Conservation (phyloP, 805 yeast species). For the Candida koratica region DNA sequence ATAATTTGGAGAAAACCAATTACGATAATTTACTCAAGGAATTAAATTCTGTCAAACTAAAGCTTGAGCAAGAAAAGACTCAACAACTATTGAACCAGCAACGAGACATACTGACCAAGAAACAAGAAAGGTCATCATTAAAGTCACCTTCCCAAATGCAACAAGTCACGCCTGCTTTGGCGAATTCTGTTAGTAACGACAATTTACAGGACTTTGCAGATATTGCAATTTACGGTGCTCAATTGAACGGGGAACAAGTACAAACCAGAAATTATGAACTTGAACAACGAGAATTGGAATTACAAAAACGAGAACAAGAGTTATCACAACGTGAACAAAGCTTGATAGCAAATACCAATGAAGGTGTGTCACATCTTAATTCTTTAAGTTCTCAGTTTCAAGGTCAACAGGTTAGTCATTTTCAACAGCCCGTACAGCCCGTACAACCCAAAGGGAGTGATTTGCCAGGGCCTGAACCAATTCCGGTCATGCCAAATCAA, state of each 20-base stretch:
- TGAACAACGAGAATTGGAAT: slow-evolving; percentile 23
- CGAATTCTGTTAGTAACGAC: slow-evolving; percentile 15
- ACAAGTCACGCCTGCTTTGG: not conserved
- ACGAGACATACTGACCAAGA: slow-evolving; percentile 2
- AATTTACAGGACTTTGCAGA: slow-evolving; percentile 35
- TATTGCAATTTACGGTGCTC: slow-evolving; percentile 36
- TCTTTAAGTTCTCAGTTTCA: slow-evolving; percentile 7
- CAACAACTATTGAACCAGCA: slow-evolving; percentile 3
- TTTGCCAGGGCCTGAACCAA: not conserved
- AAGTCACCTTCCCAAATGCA: not conserved
- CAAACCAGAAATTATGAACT: slow-evolving; percentile 11
- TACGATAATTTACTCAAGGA: slow-evolving; percentile 12
- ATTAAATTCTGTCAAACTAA: slow-evolving; percentile 7
- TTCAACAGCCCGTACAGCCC: slow-evolving; percentile 12
- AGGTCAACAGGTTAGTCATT: slow-evolving; percentile 9
- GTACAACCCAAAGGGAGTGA: not conserved
- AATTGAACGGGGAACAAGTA: slow-evolving; percentile 27
- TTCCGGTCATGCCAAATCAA: too few species aligned
- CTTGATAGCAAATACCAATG: not conserved
- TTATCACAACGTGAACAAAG: slow-evolving; percentile 17
- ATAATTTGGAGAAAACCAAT: slow-evolving; percentile 9
- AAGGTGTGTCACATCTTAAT: slow-evolving; percentile 5
- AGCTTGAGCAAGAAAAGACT: slow-evolving; percentile 8
- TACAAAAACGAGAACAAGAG: slow-evolving; percentile 25
- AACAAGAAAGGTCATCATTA: not conserved